Conservation (phyloP, 164 flowering plant species). For the Vitis amurensis region DNA sequence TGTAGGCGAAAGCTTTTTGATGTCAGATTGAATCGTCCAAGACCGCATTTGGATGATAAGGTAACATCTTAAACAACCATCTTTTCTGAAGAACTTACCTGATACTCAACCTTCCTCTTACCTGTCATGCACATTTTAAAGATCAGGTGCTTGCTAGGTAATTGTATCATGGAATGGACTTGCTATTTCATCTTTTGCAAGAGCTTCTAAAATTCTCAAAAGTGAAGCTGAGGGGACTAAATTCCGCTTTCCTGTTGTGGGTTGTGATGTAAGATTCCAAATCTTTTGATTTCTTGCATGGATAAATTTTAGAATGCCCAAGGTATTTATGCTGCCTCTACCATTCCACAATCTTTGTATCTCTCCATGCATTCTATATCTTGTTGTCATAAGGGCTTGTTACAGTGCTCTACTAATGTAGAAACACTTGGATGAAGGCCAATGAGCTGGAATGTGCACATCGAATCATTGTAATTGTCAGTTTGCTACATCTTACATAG, state of each 20-base stretch:
- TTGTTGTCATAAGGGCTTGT: too few relatives aligned
- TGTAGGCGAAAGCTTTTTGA: slow-evolving; percentile 66
- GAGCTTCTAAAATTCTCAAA: slow-evolving; percentile 84
- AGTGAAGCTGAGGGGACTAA: slow-evolving; percentile 47
- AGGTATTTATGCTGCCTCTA: too few relatives aligned
- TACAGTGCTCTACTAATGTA: too few relatives aligned
- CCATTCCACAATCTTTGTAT: too few relatives aligned
- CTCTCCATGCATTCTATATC: too few relatives aligned
- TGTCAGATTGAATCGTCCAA: slow-evolving; percentile 64
- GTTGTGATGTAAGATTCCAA: slow-evolving; percentile 54
- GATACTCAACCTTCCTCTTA: slow-evolving; percentile 3
- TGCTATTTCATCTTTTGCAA: slow-evolving; percentile 83
- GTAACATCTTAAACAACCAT: slow-evolving; percentile 31
- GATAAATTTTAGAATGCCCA: slow-evolving; percentile 1
- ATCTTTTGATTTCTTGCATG: not conserved
- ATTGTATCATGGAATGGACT: slow-evolving; percentile 98
- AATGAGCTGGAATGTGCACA: too few relatives aligned
- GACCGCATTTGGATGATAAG: slow-evolving; percentile 95
- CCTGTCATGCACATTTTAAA: slow-evolving; percentile 11
- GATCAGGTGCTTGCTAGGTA: slow-evolving; percentile 48
- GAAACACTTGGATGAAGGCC: too few relatives aligned
- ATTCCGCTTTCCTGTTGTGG: slow-evolving; percentile 72
- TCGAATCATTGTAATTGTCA: too few relatives aligned
- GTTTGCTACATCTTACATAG: too few relatives aligned
- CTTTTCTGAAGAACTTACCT: not conserved